Evolutionary conservation across 768 basidiomycete genomes (phyloP).

Genomic region (Collybiopsis confluens): DNA sequence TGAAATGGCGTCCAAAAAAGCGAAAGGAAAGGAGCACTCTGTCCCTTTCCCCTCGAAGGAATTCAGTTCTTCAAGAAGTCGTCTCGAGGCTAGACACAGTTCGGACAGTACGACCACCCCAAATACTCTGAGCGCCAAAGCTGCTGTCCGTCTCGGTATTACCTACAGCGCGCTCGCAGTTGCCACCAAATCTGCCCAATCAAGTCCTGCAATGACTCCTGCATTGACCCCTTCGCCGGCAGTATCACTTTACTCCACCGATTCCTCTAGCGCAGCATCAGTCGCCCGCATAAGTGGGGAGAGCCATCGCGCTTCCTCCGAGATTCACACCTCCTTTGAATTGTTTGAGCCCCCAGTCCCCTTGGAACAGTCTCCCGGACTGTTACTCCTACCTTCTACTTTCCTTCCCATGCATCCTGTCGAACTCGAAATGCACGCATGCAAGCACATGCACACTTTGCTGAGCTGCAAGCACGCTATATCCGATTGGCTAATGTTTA

Average conservation of each 20-base stretch:
- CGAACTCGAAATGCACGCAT: conserved; percentile 74
- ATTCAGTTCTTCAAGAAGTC: conserved; percentile 9
- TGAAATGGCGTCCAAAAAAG: conserved; percentile 26
- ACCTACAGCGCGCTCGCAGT: conserved; percentile 11
- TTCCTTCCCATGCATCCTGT: conserved; percentile 53
- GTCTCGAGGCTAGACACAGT: conserved; percentile 15
- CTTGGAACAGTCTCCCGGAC: conserved; percentile 56
- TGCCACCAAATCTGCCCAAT: conserved; percentile 1
- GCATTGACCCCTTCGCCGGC: conserved; percentile 15
- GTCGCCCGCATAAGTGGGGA: not conserved
- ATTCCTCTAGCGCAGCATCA: conserved; percentile 9
- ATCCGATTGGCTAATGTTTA: conserved; percentile 38
- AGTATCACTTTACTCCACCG: conserved; percentile 24
- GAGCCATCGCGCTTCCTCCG: not conserved
- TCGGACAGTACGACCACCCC: conserved; percentile 18
- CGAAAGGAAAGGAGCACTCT: conserved; percentile 17
- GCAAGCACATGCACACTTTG: conserved; percentile 62
- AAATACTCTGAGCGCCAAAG: conserved; percentile 27
- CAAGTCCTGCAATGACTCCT: no score
- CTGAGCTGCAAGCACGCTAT: conserved; percentile 61
- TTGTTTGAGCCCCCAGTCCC: not conserved
- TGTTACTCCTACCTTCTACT: conserved; percentile 54
- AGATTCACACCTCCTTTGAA: not conserved
- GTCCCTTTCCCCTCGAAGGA: conserved; percentile 17
- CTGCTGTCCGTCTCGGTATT: conserved; percentile 34